Conservation (phyloP, 768 basidiomycete genomes). For the Hemileccinum rubropunctum region DNA sequence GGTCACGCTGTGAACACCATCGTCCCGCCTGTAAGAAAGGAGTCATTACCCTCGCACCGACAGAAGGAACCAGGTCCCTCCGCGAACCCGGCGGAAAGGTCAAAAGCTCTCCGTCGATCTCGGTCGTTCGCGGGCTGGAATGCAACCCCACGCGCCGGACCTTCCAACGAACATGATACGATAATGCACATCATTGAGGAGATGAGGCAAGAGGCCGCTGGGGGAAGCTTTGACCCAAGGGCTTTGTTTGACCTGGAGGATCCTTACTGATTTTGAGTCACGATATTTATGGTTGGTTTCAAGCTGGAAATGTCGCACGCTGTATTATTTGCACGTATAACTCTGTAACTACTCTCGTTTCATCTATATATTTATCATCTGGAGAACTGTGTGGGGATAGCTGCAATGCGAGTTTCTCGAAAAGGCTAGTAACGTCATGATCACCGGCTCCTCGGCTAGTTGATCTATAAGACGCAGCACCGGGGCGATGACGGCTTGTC, state of each 20-base stretch:
- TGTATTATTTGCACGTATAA: neutral
- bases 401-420: neutral
- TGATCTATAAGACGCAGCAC: slow-evolving; percentile 3
- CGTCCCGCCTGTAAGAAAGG: slow-evolving; percentile 12
- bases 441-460: neutral
- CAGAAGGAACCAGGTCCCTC: neutral
- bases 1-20: slow-evolving; percentile 14
- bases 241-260: slow-evolving; percentile 14
- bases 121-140: slow-evolving; percentile 22
- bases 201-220: slow-evolving; percentile 17
- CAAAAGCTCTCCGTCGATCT: slow-evolving; percentile 24
- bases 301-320: too few species aligned
- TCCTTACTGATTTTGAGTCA: neutral
- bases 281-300: neutral
- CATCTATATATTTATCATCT: neutral
- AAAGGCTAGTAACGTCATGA: slow-evolving; percentile 3
- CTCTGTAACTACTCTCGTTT: neutral
- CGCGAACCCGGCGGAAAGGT: neutral
- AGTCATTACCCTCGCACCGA: slow-evolving; percentile 7
- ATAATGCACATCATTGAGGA: slow-evolving; percentile 18
- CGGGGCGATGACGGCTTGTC: slow-evolving; percentile 1
- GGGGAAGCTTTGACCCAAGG: slow-evolving; percentile 17
- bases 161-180: neutral
- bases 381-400: too few species aligned
- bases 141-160: neutral